Evolutionary conservation across 148 eudicot species (phyloP).

Genomic region (Rhododendron williamsianum): DNA sequence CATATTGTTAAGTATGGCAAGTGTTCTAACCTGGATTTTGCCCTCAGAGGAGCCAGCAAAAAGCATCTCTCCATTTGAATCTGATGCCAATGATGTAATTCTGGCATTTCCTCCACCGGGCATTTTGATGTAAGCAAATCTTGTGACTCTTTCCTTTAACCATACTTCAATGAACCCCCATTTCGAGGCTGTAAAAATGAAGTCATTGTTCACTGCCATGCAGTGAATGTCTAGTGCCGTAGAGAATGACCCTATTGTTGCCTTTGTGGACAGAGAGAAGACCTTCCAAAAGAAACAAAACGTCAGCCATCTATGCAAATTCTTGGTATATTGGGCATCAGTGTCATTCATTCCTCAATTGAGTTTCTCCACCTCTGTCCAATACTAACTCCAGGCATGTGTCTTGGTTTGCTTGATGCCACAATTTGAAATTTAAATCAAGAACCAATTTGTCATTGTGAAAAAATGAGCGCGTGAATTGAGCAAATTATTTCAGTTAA

Average conservation of each 20-base stretch:
- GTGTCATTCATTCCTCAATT: neutral
- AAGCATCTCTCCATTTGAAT: slow-evolving; percentile 44
- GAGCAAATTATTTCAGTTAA: neutral
- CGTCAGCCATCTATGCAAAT: slow-evolving; percentile 1
- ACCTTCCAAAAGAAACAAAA: slow-evolving; percentile 26
- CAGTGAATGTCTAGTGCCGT: slow-evolving; percentile 34
- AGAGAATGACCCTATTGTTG: slow-evolving; percentile 31
- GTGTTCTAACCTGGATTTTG: slow-evolving; percentile 36
- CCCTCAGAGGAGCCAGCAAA: slow-evolving; percentile 46
- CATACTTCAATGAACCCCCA: slow-evolving; percentile 42
- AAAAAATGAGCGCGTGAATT: neutral
- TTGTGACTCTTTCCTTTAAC: slow-evolving; percentile 38
- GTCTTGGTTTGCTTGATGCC: neutral
- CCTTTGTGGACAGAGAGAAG: slow-evolving; percentile 40
- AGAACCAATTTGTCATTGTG: neutral
- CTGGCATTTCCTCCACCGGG: slow-evolving; percentile 23
- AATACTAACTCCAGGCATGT: neutral
- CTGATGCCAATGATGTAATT: slow-evolving; percentile 32
- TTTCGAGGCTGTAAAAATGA: slow-evolving; percentile 40
- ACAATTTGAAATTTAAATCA: neutral
- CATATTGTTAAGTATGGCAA: neutral
- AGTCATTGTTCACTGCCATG: slow-evolving; percentile 37
- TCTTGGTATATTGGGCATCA: neutral
- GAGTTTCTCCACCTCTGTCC: neutral
- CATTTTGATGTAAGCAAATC: slow-evolving; percentile 36